Evolutionary conservation across 208 protist species (phyloP).

Genomic region (Wallacemonas sp.): DNA sequence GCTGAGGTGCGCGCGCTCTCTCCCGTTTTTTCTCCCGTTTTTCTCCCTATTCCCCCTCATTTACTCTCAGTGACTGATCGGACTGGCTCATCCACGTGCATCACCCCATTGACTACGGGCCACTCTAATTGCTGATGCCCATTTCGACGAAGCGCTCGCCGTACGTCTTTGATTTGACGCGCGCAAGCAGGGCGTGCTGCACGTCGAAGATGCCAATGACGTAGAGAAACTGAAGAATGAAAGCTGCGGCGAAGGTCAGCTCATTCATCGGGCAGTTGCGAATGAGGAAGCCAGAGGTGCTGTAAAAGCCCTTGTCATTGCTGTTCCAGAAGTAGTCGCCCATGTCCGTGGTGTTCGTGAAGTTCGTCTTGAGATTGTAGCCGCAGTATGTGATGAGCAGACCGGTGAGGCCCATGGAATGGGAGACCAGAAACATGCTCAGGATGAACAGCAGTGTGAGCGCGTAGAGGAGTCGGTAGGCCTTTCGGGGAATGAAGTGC

Average conservation of each 20-base stretch:
- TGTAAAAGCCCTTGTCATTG: background rate
- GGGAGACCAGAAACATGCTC: slow-evolving; percentile 53
- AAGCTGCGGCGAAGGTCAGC: slow-evolving; percentile 51
- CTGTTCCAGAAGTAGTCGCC: slow-evolving; percentile 9
- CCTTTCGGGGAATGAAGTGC: slow-evolving; percentile 78
- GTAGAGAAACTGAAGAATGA: slow-evolving; percentile 58
- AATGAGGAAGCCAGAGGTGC: slow-evolving; percentile 1
- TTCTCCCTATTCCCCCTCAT: slow-evolving; percentile 19
- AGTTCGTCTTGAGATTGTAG: slow-evolving; percentile 20
- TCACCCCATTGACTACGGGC: slow-evolving; percentile 70
- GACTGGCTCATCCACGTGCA: slow-evolving; percentile 75
- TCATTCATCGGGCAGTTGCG: slow-evolving; percentile 43
- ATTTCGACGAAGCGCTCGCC: slow-evolving; percentile 83
- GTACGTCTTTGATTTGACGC: slow-evolving; percentile 84
- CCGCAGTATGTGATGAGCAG: slow-evolving; percentile 64
- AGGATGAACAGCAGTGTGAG: slow-evolving; percentile 59
- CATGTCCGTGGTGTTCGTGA: slow-evolving; percentile 6
- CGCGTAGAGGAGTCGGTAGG: slow-evolving; percentile 77
- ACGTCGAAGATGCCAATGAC: slow-evolving; percentile 78
- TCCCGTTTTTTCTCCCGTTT: slow-evolving; percentile 8
- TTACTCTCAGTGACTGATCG: slow-evolving; percentile 82
- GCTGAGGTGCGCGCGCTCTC: too few relatives aligned
- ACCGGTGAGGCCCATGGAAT: slow-evolving; percentile 65
- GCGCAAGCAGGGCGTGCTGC: slow-evolving; percentile 69
- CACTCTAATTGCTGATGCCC: slow-evolving; percentile 78